Conservation (phyloP, 139 green algal genomes). For the Coccomyxa sp. region DNA sequence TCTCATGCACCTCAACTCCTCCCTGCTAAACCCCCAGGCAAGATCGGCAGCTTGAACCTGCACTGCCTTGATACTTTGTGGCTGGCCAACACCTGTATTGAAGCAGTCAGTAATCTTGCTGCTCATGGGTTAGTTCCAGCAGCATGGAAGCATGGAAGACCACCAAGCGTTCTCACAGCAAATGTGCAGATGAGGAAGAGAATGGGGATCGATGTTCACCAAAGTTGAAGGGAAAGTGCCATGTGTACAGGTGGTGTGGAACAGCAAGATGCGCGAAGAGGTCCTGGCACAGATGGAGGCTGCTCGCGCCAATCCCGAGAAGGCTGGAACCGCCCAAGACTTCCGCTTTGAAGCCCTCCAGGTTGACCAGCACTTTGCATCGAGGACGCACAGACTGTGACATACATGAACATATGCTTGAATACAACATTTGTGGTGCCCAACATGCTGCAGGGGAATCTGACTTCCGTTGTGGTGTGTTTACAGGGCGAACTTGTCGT, state of each 20-base stretch:
- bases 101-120: background rate
- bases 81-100: background rate
- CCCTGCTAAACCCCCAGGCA: slow-evolving; percentile 61
- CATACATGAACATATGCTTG: too few species aligned
- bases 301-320: slow-evolving; percentile 11
- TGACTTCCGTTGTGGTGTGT: background rate
- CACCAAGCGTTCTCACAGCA: background rate
- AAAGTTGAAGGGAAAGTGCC: background rate
- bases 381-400: too few species aligned
- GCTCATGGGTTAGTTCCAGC: background rate
- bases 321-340: background rate
- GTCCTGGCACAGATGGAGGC: slow-evolving; percentile 47
- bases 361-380: background rate
- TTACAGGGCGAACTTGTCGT: slow-evolving; percentile 74
- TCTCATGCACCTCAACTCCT: slow-evolving; percentile 57
- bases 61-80: too few species aligned
- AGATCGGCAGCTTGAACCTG: background rate
- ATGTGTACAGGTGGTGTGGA: slow-evolving; percentile 81
- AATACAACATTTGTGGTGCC: too few species aligned
- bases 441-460: background rate
- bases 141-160: background rate
- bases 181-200: background rate
- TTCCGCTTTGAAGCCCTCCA: slow-evolving; percentile 17
- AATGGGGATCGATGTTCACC: background rate
- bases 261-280: slow-evolving; percentile 73